Conservation (phyloP, 2,329 filamentous ascomycete species). For the Aspergillus candidus region DNA sequence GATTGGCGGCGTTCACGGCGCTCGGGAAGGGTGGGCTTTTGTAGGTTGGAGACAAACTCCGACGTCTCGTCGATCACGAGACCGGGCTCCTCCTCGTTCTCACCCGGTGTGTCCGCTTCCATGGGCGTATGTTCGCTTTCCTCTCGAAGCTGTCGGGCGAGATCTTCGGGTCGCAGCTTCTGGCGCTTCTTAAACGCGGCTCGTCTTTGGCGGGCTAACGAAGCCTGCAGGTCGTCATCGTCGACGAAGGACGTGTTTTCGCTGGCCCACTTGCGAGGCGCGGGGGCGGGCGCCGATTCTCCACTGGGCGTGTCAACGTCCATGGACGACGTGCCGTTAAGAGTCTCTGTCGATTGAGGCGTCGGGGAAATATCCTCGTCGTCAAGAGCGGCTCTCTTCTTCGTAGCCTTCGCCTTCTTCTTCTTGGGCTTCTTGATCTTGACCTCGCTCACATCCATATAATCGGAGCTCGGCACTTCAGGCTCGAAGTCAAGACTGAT, state of each 20-base stretch:
- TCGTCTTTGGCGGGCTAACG: slow-evolving; percentile 73
- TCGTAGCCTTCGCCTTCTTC: slow-evolving; percentile 68
- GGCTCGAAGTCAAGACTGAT: slow-evolving; percentile 68
- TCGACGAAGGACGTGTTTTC: slow-evolving; percentile 70
- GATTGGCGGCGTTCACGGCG: slow-evolving; percentile 38
- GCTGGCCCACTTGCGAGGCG: slow-evolving; percentile 57
- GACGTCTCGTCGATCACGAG: slow-evolving; percentile 94
- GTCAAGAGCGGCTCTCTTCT: slow-evolving; percentile 58
- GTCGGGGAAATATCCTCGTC: slow-evolving; percentile 52
- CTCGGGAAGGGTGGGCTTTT: slow-evolving; percentile 57
- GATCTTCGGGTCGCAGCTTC: slow-evolving; percentile 75
- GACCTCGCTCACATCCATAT: slow-evolving; percentile 76
- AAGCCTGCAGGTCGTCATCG: slow-evolving; percentile 86
- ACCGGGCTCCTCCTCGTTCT: slow-evolving; percentile 52
- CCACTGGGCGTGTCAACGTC: slow-evolving; percentile 62
- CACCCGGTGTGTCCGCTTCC: slow-evolving; percentile 56
- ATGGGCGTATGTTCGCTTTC: slow-evolving; percentile 49
- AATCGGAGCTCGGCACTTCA: slow-evolving; percentile 71
- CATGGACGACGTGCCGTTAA: slow-evolving; percentile 54
- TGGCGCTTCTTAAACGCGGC: slow-evolving; percentile 88
- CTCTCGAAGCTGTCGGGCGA: slow-evolving; percentile 71
- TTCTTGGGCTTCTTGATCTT: slow-evolving; percentile 95
- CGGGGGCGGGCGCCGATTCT: slow-evolving; percentile 26
- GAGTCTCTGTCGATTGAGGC: slow-evolving; percentile 25
- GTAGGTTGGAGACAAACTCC: slow-evolving; percentile 84